Base-by-base conservation (phyloP, 2,329 filamentous ascomycete genomes). In the Ceratocystiopsis sp. region DNA sequence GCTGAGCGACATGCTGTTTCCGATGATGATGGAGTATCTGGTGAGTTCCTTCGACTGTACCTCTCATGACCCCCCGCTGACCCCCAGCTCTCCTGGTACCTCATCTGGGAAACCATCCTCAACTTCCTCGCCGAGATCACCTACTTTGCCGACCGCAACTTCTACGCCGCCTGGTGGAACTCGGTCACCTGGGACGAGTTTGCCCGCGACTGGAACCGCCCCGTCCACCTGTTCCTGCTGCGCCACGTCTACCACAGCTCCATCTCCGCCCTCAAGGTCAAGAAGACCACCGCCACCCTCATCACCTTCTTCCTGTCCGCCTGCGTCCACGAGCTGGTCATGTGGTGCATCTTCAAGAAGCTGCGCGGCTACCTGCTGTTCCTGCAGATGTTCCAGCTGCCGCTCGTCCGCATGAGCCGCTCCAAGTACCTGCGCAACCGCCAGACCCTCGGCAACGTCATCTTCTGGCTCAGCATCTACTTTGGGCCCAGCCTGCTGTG, bases 341-440 rank as follows among this genome's bases (percentile, higher is more conserved):
- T 86, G 82, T 80, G 78, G 65, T 82, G 81, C 50, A 66, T 87
- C 33, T 87, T 87, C 58, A 80, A 79, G 58, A 85, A 84, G 59
- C 66, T 86, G 11, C 65, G 81, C 35, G 81, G 81, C 0, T 86
- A 86, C 52, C 59, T 86, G 38, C 69, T 86, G 18, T 61, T 75
- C n/a, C 59, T 82, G 53, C 82, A 87, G 57, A 75, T 89, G 71
- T 68, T 68, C 49, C 82, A 89, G 59, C 58, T 87, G 38, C 82
- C 82, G 33, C 60, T 87, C 14, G 78, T 83, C 3, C 66, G 65
- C 32, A 55, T 87, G 38, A 80, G 76, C 51, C 68, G 78, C 48
- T 83, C 77, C 1, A 74, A 67, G 49, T 73, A 77, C 62, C 62
- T 86, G 55, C 73, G 71, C 50, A 71, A 71, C 19, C 65, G 68